Conservation (phyloP, 2,329 filamentous ascomycete genomes). For the Iodosphaeria phyllophila region DNA sequence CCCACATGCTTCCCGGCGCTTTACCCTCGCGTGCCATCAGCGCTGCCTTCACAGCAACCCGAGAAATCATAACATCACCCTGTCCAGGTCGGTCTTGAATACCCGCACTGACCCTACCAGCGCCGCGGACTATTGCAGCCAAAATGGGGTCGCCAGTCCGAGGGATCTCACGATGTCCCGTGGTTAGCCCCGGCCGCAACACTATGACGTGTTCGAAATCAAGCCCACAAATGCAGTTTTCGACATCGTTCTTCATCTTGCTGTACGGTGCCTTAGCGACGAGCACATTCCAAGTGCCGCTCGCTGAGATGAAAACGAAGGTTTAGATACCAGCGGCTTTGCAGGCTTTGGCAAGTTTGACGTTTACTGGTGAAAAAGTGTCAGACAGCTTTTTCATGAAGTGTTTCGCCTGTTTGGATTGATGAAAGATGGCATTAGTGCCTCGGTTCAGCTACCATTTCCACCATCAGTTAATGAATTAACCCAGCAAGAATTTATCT, state of each 20-base stretch:
- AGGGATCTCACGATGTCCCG: slow-evolving; percentile 47
- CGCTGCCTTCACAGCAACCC: slow-evolving; percentile 43
- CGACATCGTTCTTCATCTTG: slow-evolving; percentile 74
- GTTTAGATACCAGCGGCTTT: slow-evolving; percentile 52
- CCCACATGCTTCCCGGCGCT: slow-evolving; percentile 41
- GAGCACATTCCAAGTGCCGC: slow-evolving; percentile 23
- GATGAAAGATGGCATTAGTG: no score
- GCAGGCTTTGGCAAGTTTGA: slow-evolving; percentile 58
- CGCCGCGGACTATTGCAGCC: slow-evolving; percentile 31
- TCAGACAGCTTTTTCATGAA: no score
- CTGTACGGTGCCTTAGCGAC: slow-evolving; percentile 27
- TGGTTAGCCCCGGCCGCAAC: slow-evolving; percentile 52
- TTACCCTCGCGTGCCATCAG: slow-evolving; percentile 38
- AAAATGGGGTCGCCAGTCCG: slow-evolving; percentile 38
- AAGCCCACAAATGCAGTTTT: slow-evolving; percentile 53
- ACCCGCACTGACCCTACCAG: slow-evolving; percentile 33
- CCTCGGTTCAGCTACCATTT: no score
- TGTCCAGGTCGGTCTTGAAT: slow-evolving; percentile 54
- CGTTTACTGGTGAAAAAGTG: slow-evolving; percentile 41
- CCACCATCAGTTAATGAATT: no score
- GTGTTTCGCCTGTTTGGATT: no score
- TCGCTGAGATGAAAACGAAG: slow-evolving; percentile 58
- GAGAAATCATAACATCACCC: slow-evolving; percentile 54
- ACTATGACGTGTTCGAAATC: slow-evolving; percentile 67
- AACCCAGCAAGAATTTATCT: no score